Evolutionary conservation across 2,329 filamentous ascomycete genomes (phyloP).

Genomic region (Penicillium sp.): DNA sequence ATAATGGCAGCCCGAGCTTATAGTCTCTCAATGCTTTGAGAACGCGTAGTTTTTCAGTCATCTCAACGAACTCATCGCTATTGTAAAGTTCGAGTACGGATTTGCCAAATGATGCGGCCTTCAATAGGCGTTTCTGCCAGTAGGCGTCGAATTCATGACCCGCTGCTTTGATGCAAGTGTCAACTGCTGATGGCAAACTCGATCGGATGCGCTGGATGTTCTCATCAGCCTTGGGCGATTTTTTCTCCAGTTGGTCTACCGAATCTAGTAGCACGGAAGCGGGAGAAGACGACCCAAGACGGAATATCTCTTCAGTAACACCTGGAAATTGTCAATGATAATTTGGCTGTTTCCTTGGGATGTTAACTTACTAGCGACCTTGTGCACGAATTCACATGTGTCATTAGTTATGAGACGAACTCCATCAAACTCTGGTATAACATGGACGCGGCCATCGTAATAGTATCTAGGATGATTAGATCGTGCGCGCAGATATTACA

Average conservation of each 20-base stretch:
- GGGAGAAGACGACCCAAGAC: constrained; percentile 80
- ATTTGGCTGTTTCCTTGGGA: neutral
- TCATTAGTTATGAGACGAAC: constrained; percentile 87
- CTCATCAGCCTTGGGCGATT: constrained; percentile 95
- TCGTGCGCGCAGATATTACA: neutral
- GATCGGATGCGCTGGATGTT: constrained; percentile 92
- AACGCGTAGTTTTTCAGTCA: constrained; percentile 90
- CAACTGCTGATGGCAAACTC: constrained; percentile 86
- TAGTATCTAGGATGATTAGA: constrained; percentile 62
- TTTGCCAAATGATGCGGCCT: constrained; percentile 95
- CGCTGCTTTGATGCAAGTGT: constrained; percentile 88
- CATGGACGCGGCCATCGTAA: constrained; percentile 87
- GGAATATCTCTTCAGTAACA: constrained; percentile 84
- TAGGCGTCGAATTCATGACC: constrained; percentile 86
- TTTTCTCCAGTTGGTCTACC: constrained; percentile 83
- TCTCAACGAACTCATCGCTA: constrained; percentile 97
- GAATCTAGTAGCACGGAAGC: constrained; percentile 93
- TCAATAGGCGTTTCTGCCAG: constrained; percentile 95
- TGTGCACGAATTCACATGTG: constrained; percentile 96
- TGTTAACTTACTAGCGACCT: constrained; percentile 64
- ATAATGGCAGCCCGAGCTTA: constrained; percentile 83
- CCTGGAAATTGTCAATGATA: constrained; percentile 41
- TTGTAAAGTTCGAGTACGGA: constrained; percentile 96
- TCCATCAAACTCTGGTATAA: constrained; percentile 86
- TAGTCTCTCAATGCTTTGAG: constrained; percentile 91